phyloP scores from a whole-genome alignment of 2,329 filamentous ascomycete genomes.

The Dryadomyces quercivorus region DNA sequence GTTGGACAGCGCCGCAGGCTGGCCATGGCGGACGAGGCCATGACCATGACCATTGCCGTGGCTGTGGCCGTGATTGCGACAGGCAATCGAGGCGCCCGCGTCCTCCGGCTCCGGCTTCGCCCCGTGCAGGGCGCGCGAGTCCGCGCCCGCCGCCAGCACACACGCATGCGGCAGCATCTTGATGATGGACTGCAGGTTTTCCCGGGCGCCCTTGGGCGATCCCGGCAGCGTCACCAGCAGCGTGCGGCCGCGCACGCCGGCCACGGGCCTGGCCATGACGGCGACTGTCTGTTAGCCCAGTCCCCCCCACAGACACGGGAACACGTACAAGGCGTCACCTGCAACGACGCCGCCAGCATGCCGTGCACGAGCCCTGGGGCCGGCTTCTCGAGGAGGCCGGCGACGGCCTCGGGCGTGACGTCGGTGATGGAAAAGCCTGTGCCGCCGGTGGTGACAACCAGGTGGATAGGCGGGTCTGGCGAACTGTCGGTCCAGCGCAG shows the following conservation, averaged over 20 bases:
- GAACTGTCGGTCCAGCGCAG: constrained; percentile 55
- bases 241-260: constrained; percentile 70
- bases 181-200: constrained; percentile 81
- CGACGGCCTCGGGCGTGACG: constrained; percentile 82
- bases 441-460: constrained; percentile 81
- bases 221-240: constrained; percentile 84
- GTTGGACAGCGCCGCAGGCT: constrained; percentile 44
- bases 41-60: constrained; percentile 48
- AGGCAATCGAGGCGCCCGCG: too few relatives aligned
- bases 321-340: constrained; percentile 74
- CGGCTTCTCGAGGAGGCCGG: constrained; percentile 66
- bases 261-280: constrained; percentile 90
- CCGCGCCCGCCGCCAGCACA: constrained; percentile 67
- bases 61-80: constrained; percentile 35
- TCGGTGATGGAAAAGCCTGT: constrained; percentile 85
- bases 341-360: constrained; percentile 77
- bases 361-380: constrained; percentile 88
- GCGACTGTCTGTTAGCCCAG: constrained; percentile 49
- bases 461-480: constrained; percentile 35
- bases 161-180: constrained; percentile 95
- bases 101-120: constrained; percentile 56
- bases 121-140: constrained; percentile 68
- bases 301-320: background rate
- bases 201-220: constrained; percentile 86
- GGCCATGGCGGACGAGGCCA: constrained; percentile 62